phyloP scores from a whole-genome alignment of 176 grass and related monocot genomes.

The Ensete ventricosum region DNA sequence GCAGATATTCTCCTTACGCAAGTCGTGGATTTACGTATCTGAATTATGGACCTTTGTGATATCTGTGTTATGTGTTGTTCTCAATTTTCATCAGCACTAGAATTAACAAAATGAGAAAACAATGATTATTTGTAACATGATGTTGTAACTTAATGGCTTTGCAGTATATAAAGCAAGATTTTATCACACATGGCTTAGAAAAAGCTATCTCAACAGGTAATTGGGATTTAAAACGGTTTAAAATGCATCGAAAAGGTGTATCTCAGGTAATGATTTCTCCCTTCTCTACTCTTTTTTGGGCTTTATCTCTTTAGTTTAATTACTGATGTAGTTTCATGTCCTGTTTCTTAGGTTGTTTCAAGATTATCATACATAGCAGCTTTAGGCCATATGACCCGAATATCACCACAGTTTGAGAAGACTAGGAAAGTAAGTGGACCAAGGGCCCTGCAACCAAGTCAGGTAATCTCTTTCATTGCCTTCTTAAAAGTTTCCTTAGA shows the following conservation, averaged over 20 bases:
- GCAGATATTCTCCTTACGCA: too few relatives aligned
- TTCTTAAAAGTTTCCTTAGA: background rate
- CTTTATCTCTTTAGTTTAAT: background rate
- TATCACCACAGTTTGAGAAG: constrained; percentile 97
- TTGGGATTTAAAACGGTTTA: constrained; percentile 93
- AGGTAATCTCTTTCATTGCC: constrained; percentile 33
- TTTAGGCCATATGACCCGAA: constrained; percentile 92
- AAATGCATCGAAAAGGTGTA: constrained; percentile 92
- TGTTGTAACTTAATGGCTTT: background rate
- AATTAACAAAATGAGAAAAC: background rate
- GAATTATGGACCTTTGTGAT: background rate
- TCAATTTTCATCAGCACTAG: background rate
- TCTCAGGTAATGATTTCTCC: constrained; percentile 57
- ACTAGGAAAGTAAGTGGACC: constrained; percentile 96
- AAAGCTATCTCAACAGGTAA: constrained; percentile 89
- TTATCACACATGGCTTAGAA: constrained; percentile 68
- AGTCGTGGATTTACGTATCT: too few relatives aligned
- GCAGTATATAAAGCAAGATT: constrained; percentile 27
- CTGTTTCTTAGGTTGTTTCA: constrained; percentile 58
- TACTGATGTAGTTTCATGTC: background rate
- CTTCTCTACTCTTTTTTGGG: constrained; percentile 4
- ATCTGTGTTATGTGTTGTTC: background rate
- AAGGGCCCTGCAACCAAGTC: constrained; percentile 95
- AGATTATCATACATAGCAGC: constrained; percentile 88
- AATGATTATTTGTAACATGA: background rate